These are phyloP conservation scores for Clonostachys byssicola DNA, from an alignment of 2,329 filamentous ascomycete genomes.

Conservation along the genomic window DNA sequence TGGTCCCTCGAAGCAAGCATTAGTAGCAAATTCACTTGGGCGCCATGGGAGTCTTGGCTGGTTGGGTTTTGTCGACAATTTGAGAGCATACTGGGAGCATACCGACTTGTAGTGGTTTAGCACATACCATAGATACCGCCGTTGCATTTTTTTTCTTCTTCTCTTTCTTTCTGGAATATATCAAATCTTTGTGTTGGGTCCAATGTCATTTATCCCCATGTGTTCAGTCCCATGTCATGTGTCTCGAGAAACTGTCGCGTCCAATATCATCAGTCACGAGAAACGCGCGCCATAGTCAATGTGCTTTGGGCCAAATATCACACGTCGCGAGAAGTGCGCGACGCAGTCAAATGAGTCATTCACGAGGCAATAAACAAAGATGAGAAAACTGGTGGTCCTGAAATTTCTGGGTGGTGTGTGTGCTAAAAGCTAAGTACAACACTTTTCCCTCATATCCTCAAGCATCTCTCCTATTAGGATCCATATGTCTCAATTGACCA, in stretches of 20 bases:
- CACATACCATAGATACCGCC: not conserved
- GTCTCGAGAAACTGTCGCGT: not conserved
- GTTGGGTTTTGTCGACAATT: not conserved
- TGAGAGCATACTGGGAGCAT: not conserved
- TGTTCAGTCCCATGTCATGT: not conserved
- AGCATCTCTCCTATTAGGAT: no score
- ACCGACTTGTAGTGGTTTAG: not conserved
- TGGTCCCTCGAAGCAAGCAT: no score
- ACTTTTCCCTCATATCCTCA: no score
- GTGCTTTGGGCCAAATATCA: not conserved
- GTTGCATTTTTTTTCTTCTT: constrained; percentile 1
- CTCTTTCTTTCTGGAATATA: not conserved
- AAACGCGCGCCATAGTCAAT: no score
- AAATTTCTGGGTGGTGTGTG: no score
- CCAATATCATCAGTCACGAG: not conserved
- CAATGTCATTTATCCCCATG: not conserved
- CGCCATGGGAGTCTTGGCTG: not conserved
- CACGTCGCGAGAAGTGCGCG: not conserved
- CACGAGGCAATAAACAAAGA: no score
- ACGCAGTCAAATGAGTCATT: no score
- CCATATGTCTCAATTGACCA: no score
- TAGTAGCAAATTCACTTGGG: no score
- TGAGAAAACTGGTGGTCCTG: no score
- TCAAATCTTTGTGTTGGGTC: not conserved
- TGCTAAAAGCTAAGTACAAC: no score